phyloP scores from a whole-genome alignment of 2,329 filamentous ascomycete genomes.

The Arthrobotrys megalospora region DNA sequence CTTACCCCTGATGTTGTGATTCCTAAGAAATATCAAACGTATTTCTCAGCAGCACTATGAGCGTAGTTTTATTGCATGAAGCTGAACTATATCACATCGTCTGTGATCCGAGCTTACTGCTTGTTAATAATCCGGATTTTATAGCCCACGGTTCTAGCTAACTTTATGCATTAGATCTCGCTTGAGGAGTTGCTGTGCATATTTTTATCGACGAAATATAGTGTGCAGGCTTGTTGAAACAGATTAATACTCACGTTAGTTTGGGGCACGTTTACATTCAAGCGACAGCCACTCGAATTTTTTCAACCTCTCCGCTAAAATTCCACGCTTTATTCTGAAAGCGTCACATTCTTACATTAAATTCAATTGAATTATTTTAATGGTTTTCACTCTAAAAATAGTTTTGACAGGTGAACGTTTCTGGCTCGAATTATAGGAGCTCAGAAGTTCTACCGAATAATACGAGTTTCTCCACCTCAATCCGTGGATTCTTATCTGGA shows the following conservation, averaged over 20 bases:
- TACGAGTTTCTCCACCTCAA: conserved; percentile 49
- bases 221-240: conserved; percentile 8
- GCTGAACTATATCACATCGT: not conserved
- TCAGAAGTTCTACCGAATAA: conserved; percentile 21
- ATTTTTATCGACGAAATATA: conserved; percentile 13
- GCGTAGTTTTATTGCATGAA: not conserved
- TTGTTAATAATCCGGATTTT: conserved; percentile 18
- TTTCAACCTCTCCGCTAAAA: not conserved
- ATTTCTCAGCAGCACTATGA: not conserved
- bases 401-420: not conserved
- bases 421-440: conserved; percentile 6
- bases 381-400: not conserved
- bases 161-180: conserved; percentile 22
- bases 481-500: conserved; percentile 55
- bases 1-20: conserved; percentile 23
- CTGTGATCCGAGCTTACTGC: not conserved
- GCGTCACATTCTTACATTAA: not conserved
- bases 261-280: not conserved
- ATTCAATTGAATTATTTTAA: not conserved
- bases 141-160: conserved; percentile 2
- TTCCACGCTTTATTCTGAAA: not conserved
- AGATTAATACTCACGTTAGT: not conserved
- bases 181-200: conserved; percentile 21
- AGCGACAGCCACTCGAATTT: not conserved
- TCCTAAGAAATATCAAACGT: conserved; percentile 16